These are phyloP conservation scores for Rubus idaeus DNA, from an alignment of 306 rosid species.

Conservation along the genomic window DNA sequence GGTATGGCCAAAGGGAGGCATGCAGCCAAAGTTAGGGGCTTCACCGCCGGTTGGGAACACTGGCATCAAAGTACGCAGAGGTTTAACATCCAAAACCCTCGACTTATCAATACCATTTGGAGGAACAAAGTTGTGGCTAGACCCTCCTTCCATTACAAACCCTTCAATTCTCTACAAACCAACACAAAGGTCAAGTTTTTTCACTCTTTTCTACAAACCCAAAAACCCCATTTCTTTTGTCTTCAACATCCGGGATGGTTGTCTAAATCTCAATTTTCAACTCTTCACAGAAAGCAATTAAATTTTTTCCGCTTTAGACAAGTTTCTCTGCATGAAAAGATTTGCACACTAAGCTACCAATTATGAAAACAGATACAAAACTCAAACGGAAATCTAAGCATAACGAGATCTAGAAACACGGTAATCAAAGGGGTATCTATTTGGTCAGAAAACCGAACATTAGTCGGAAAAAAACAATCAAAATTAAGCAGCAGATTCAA, in stretches of 20 bases:
- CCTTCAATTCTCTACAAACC: conserved; percentile 15
- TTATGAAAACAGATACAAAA: background rate
- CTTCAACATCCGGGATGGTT: background rate
- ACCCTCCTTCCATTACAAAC: conserved; percentile 49
- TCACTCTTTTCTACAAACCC: background rate
- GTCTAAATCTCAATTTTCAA: background rate
- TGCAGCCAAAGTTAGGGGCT: conserved; percentile 27
- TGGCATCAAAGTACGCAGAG: conserved; percentile 54
- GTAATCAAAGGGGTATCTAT: background rate
- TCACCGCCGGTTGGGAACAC: conserved; percentile 42
- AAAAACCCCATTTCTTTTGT: background rate
- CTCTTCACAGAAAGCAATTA: background rate
- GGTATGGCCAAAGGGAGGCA: conserved; percentile 18
- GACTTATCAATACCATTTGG: conserved; percentile 51
- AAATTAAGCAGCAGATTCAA: conserved; percentile 2
- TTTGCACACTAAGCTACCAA: background rate
- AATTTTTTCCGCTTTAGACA: background rate
- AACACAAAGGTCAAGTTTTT: background rate
- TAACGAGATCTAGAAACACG: conserved; percentile 14
- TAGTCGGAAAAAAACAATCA: background rate
- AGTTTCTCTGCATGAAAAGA: conserved; percentile 12
- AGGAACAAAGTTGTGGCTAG: conserved; percentile 42
- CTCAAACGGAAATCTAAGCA: background rate
- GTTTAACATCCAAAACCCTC: conserved; percentile 58
- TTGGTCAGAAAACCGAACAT: background rate